These are phyloP conservation scores for Yarrowia keelungensis DNA, from an alignment of 805 yeast species.

Conservation along the genomic window DNA sequence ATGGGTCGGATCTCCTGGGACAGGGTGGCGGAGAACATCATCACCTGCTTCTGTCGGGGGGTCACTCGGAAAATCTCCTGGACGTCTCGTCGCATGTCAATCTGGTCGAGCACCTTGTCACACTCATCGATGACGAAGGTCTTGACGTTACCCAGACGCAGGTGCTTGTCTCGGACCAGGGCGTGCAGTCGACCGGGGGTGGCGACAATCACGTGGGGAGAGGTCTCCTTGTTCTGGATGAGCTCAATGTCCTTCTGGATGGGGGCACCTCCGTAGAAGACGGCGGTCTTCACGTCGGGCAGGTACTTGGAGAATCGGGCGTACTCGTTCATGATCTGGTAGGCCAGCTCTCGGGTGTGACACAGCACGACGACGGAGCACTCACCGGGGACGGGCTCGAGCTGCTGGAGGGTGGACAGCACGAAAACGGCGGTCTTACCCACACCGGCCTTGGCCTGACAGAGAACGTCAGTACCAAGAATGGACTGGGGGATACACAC, in stretches of 20 bases:
- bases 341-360: conserved; percentile 98
- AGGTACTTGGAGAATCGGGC: conserved; percentile 96
- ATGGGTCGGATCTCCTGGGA: conserved; percentile 94
- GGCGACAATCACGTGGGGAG: conserved; percentile 96
- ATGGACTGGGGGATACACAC: conserved; percentile 98
- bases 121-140: conserved; percentile 97
- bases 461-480: conserved; percentile 95
- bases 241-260: conserved; percentile 84
- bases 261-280: conserved; percentile 95
- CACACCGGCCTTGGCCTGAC: conserved; percentile 99
- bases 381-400: conserved; percentile 97
- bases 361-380: conserved; percentile 92
- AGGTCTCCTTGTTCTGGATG: conserved; percentile 87
- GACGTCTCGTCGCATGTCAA: conserved; percentile 97
- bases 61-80: conserved; percentile 98
- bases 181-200: conserved; percentile 98
- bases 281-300: conserved; percentile 97
- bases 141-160: conserved; percentile 87
- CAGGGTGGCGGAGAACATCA: conserved; percentile 98
- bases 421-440: conserved; percentile 99
- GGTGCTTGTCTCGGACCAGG: conserved; percentile 85
- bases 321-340: conserved; percentile 96
- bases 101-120: conserved; percentile 91
- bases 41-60: conserved; percentile 97
- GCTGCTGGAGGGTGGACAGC: conserved; percentile 91